Evolutionary conservation across 495 filamentous ascomycete species (phyloP).

Genomic region (Baudoinia panamericana): DNA sequence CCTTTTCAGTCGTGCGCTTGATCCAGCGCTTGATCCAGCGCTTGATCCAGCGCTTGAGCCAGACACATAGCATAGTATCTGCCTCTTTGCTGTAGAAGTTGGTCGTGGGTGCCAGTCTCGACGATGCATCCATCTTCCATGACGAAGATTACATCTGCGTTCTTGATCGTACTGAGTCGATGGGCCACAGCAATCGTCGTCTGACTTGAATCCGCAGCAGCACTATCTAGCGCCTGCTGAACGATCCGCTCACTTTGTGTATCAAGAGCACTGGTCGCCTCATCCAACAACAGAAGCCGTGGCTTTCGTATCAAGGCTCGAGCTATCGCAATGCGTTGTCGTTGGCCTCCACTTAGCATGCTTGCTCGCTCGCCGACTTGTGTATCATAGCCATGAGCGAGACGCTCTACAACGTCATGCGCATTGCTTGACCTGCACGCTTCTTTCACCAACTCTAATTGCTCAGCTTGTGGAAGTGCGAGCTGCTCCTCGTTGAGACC

Average conservation of each 20-base stretch:
- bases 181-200: slow-evolving; percentile 17
- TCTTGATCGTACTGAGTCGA: slow-evolving; percentile 11
- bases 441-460: slow-evolving; percentile 13
- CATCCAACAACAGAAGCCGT: slow-evolving; percentile 11
- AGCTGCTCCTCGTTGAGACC: slow-evolving; percentile 8
- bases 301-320: slow-evolving; percentile 10
- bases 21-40: no score
- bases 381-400: slow-evolving; percentile 27
- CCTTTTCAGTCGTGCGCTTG: no score
- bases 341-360: slow-evolving; percentile 11
- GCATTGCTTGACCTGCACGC: slow-evolving; percentile 29
- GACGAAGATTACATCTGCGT: slow-evolving; percentile 40
- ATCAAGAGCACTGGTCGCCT: slow-evolving; percentile 14
- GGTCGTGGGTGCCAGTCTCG: slow-evolving; percentile 39
- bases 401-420: slow-evolving; percentile 26
- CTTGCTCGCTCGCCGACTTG: slow-evolving; percentile 2
- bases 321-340: slow-evolving; percentile 15
- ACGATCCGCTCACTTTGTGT: slow-evolving; percentile 10
- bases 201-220: neutral
- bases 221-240: slow-evolving; percentile 11
- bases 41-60: no score
- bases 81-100: slow-evolving; percentile 34
- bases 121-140: slow-evolving; percentile 31
- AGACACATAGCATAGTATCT: slow-evolving; percentile 39
- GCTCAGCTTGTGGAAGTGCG: no score